Evolutionary conservation across 2,329 filamentous ascomycete genomes (phyloP), one percentile per base, ranked within the genome.

Genomic region (Beauveria caledonica): DNA sequence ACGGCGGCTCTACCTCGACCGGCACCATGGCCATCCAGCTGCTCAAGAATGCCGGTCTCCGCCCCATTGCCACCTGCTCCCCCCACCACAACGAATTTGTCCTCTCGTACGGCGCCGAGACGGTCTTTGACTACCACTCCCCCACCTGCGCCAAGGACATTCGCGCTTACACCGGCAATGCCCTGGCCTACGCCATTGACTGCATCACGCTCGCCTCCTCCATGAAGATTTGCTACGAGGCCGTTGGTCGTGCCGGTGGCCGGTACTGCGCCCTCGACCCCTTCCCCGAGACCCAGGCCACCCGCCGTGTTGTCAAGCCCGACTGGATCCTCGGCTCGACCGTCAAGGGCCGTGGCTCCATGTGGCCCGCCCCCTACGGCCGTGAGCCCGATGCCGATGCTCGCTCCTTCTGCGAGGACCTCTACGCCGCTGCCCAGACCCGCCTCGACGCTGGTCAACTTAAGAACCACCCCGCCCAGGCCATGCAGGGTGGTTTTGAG

Each of bases 11-110:
- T 39, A 78, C 77, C 1, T 68, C 76, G 0, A 73, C 70, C 0
- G 79, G 78, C 0, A 76, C 74, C 1, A 66, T 73, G 57, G 77
- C 75, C 0, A 72, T 78, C 4, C 79, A 82, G 64, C 50, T 80
- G 15, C 64, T 77, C 17, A 72, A 68, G 40, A 58, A 64, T 7
- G 62, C 74, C 15, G 77, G 78, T 0, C 68, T 74, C 17, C 68
- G 62, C 0, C 72, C 75, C 3, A 73, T 80, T n/a, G 69, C 77
- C 0, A 80, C 77, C 1, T 77, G 75, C 63, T 78, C 78, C 0
- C 71, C 75, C 0, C 58, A 62, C 39, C 81, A 79, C 63, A 73
- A 72, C 55, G 72, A 72, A 2, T 69, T 79, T 1, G 75, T 74
- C n/a, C 68, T 71, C 40, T 60, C 60, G 0, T 73, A 70, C 36